Conservation (phyloP, 208 protist genomes). For the Acanthamoeba healyi region DNA sequence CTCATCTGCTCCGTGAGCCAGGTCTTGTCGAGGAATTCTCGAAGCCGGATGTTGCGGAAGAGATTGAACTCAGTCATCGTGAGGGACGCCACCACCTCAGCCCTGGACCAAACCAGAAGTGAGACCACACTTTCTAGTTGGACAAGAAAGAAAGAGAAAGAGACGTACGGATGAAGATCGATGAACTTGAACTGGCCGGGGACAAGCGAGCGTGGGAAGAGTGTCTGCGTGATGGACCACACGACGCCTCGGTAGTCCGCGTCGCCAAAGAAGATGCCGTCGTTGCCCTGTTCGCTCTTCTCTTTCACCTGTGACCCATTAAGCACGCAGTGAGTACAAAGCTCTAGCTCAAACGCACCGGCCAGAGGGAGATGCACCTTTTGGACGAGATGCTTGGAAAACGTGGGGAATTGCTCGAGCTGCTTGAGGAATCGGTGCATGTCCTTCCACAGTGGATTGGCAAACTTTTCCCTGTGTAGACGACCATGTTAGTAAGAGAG, state of each 20-base stretch:
- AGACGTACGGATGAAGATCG: constrained; percentile 40
- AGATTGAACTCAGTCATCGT: constrained; percentile 63
- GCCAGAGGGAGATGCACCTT: neutral
- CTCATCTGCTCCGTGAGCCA: constrained; percentile 46
- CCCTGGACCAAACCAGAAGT: neutral
- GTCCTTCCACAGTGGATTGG: constrained; percentile 60
- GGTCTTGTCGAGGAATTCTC: constrained; percentile 40
- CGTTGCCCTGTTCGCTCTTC: neutral
- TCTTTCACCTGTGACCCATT: constrained; percentile 1
- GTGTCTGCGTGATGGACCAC: constrained; percentile 58
- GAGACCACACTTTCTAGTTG: neutral
- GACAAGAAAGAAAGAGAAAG: neutral
- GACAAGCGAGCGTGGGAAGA: constrained; percentile 26
- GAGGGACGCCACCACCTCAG: constrained; percentile 16
- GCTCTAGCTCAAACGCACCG: neutral
- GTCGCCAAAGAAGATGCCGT: constrained; percentile 29
- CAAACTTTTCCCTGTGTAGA: constrained; percentile 21
- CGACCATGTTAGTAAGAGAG: neutral
- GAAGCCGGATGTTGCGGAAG: constrained; percentile 32
- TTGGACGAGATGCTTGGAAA: constrained; percentile 11
- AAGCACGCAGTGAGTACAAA: too few relatives aligned
- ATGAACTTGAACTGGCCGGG: constrained; percentile 53
- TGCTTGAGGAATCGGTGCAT: constrained; percentile 42
- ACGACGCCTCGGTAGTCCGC: constrained; percentile 49
- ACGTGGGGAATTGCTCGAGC: constrained; percentile 21